Conservation (phyloP, 352 stramenopile genomes). For the Saprolegnia diclina region DNA sequence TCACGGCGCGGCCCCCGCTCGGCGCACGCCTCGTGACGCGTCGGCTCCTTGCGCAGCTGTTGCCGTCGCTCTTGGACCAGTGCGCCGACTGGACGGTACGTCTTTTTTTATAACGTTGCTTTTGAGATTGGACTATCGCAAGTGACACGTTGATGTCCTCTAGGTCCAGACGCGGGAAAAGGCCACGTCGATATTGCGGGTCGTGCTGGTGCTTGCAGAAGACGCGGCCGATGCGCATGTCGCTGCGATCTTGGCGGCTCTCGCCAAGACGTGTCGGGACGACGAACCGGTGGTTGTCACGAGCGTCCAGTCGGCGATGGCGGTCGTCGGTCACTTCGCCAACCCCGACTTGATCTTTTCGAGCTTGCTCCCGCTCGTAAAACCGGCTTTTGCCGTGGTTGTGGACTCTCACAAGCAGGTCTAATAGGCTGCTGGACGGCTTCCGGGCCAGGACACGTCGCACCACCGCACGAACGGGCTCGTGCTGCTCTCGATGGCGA, state of each 20-base stretch:
- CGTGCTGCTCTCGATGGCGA: constrained; percentile 71
- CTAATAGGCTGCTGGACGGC: constrained; percentile 41
- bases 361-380: constrained; percentile 62
- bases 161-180: constrained; percentile 64
- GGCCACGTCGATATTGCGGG: constrained; percentile 63
- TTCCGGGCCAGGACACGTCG: constrained; percentile 66
- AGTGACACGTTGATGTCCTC: neutral
- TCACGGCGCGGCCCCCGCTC: constrained; percentile 40
- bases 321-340: constrained; percentile 60
- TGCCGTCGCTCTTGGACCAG: constrained; percentile 59
- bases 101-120: no score
- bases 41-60: constrained; percentile 43
- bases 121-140: no score
- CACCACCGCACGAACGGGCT: constrained; percentile 75
- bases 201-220: constrained; percentile 61
- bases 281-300: constrained; percentile 58
- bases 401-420: neutral
- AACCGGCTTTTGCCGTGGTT: no score
- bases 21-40: constrained; percentile 35
- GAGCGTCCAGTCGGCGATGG: constrained; percentile 56
- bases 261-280: constrained; percentile 70
- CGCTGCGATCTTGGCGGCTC: constrained; percentile 62
- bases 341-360: constrained; percentile 69
- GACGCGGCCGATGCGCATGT: constrained; percentile 61
- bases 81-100: constrained; percentile 67